Evolutionary conservation across 1,284 basidiomycete genomes (phyloP).

Genomic region (Fomitopsis betulina): DNA sequence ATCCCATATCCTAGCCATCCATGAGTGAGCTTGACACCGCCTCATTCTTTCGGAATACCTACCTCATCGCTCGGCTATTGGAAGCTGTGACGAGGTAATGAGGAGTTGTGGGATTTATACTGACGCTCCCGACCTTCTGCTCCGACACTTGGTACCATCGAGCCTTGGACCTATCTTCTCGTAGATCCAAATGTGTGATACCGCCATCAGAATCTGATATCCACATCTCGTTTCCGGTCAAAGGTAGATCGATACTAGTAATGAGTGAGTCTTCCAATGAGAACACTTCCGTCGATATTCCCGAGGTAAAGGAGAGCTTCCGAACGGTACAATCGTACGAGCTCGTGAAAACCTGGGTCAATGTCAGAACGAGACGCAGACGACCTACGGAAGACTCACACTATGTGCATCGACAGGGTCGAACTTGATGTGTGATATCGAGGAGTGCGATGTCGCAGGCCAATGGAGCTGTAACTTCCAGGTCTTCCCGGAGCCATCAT

Average conservation of each 20-base stretch:
- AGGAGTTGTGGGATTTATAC: conserved; percentile 67
- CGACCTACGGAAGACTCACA: conserved; percentile 33
- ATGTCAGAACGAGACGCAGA: not conserved
- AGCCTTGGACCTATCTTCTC: conserved; percentile 51
- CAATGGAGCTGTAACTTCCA: conserved; percentile 80
- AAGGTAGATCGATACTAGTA: conserved; percentile 60
- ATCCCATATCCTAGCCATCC: conserved; percentile 64
- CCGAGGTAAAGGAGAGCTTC: conserved; percentile 62
- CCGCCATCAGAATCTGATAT: conserved; percentile 68
- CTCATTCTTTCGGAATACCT: conserved; percentile 14
- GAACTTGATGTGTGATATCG: conserved; percentile 70
- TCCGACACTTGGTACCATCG: conserved; percentile 62
- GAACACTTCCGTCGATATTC: conserved; percentile 63
- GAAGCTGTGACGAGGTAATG: conserved; percentile 68
- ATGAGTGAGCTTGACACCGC: not conserved
- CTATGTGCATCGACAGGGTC: conserved; percentile 69
- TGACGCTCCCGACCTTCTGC: conserved; percentile 72
- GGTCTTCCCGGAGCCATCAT: conserved; percentile 61
- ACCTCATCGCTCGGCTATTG: conserved; percentile 67
- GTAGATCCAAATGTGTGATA: conserved; percentile 66
- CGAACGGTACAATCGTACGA: conserved; percentile 77
- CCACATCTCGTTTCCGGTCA: conserved; percentile 74
- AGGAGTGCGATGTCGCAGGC: conserved; percentile 74
- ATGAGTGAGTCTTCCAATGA: conserved; percentile 56
- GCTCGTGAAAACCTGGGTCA: conserved; percentile 62